Percentiles rank a stretch among this genome's conserved stretches.
Evolutionary conservation across 805 yeast species (phyloP).

Genomic region (Spathaspora arborariae): DNA sequence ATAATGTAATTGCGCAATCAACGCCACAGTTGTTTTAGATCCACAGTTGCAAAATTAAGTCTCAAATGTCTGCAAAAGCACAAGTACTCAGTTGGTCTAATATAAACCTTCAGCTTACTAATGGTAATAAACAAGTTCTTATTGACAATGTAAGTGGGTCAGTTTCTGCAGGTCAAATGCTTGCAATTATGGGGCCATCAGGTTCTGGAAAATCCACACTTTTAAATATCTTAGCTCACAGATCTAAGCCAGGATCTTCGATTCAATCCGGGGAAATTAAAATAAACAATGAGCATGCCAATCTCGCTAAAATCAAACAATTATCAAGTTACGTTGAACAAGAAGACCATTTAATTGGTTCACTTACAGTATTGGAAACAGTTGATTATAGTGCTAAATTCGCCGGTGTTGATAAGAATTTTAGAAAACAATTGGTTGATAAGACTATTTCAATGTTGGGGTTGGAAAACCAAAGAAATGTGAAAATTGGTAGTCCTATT

Average conservation of each 20-base stretch:
- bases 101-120: constrained; percentile 1
- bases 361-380: constrained; percentile 18
- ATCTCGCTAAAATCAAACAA: neutral
- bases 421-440: constrained; percentile 11
- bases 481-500: constrained; percentile 17
- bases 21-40: neutral
- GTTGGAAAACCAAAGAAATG: constrained; percentile 12
- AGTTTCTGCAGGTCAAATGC: constrained; percentile 25
- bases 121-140: constrained; percentile 1
- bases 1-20: neutral
- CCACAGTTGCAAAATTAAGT: neutral
- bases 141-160: constrained; percentile 23
- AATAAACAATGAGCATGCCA: constrained; percentile 4
- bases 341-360: constrained; percentile 19
- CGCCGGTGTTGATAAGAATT: neutral
- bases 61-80: constrained; percentile 1
- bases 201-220: constrained; percentile 41
- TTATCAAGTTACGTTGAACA: constrained; percentile 19
- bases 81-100: constrained; percentile 4
- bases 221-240: constrained; percentile 45
- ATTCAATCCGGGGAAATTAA: constrained; percentile 5
- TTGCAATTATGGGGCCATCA: constrained; percentile 41
- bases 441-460: constrained; percentile 12
- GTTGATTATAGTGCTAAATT: constrained; percentile 11
- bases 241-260: constrained; percentile 34